A percentile compares a stretch with the other conserved stretches of the same genome.
Evolutionary conservation across 2,329 filamentous ascomycete species (phyloP).

Genomic region (Xylaria sp.): DNA sequence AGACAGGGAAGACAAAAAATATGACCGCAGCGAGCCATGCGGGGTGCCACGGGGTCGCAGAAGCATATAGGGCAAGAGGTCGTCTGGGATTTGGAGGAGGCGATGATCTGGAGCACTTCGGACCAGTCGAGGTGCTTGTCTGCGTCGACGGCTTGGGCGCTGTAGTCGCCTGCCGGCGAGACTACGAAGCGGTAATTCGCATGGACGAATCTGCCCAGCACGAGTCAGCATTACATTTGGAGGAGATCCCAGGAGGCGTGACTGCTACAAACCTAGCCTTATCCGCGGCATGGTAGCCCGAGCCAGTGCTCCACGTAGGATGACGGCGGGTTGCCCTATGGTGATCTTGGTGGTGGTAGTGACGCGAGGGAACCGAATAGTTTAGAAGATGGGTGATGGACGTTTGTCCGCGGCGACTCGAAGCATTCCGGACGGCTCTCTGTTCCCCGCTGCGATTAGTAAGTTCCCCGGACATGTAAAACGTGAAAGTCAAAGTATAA

Average conservation of each 20-base stretch:
- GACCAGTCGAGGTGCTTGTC: conserved; percentile 93
- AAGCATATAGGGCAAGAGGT: conserved; percentile 95
- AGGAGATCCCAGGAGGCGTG: conserved; percentile 1
- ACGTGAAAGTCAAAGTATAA: neutral
- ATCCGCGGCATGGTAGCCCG: conserved; percentile 88
- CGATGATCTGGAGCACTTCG: conserved; percentile 89
- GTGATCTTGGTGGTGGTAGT: conserved; percentile 61
- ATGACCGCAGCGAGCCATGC: conserved; percentile 97
- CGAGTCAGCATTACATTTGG: conserved; percentile 16
- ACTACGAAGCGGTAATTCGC: conserved; percentile 98
- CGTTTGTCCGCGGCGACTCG: conserved; percentile 88
- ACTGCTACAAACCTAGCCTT: conserved; percentile 75
- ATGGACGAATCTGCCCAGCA: conserved; percentile 76
- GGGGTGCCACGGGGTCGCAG: conserved; percentile 88
- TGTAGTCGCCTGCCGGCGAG: conserved; percentile 82
- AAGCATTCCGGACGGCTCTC: conserved; percentile 66
- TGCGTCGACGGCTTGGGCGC: conserved; percentile 82
- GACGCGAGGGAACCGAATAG: conserved; percentile 82
- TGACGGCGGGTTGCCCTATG: conserved; percentile 73
- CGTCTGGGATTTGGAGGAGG: conserved; percentile 87
- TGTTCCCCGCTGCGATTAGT: conserved; percentile 32
- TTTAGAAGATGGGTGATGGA: conserved; percentile 98
- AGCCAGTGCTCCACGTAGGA: conserved; percentile 85
- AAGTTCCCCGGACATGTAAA: neutral
- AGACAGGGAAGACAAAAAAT: conserved; percentile 96